Conservation (phyloP, 345 rosid genomes). For the Eucalyptus paniculata region DNA sequence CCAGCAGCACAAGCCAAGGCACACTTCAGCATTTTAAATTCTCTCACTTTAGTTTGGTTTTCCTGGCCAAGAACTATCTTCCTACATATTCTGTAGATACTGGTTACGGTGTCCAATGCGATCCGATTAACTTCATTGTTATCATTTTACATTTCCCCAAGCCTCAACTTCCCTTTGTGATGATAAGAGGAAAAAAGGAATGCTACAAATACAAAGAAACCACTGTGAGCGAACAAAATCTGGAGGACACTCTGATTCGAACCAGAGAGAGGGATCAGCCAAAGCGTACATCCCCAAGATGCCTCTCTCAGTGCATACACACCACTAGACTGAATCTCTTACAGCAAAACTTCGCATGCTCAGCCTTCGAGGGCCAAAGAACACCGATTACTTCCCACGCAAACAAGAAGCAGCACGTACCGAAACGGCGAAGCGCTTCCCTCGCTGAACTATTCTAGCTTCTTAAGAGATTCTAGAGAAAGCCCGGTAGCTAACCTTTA, state of each 20-base stretch:
- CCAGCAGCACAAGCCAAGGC: not conserved
- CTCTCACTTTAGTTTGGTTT: not conserved
- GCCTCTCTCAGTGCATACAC: not conserved
- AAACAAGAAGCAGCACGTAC: not conserved
- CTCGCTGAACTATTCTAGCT: not conserved
- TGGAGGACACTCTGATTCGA: not conserved
- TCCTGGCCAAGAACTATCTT: not conserved
- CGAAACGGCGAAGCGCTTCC: not conserved
- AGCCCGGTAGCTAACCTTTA: slow-evolving; percentile 33
- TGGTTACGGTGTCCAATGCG: not conserved
- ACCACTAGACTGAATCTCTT: not conserved
- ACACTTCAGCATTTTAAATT: not conserved
- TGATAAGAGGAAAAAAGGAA: not conserved
- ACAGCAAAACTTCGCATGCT: not conserved
- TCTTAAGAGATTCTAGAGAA: not conserved
- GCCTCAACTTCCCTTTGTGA: not conserved
- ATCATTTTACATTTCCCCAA: not conserved
- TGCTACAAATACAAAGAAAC: not conserved
- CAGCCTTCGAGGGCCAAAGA: not conserved
- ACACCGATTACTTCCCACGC: not conserved
- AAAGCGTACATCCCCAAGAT: not conserved
- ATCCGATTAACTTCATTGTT: not conserved
- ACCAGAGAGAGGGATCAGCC: not conserved
- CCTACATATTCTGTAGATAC: not conserved
- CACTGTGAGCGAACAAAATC: not conserved